Percentiles rank a stretch among this genome's conserved stretches.
Conservation (phyloP, 495 filamentous ascomycete species). For the Evernia prunastri region DNA sequence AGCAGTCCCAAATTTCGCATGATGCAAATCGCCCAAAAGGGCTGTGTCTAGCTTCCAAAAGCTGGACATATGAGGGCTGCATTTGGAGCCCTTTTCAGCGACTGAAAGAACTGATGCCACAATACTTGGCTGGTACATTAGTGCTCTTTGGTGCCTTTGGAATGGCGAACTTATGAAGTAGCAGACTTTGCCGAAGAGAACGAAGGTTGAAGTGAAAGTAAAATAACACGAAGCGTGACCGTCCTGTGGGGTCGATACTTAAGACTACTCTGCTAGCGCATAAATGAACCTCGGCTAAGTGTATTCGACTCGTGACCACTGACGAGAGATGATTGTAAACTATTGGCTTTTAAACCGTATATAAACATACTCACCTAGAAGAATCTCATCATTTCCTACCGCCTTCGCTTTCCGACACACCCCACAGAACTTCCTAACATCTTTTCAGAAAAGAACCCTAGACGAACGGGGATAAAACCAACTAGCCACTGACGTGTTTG, state of each 20-base stretch:
- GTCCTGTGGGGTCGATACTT: no score
- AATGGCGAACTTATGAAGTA: background rate
- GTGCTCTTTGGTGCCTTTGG: background rate
- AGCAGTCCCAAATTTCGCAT: background rate
- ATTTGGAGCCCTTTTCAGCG: background rate
- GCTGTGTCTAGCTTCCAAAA: background rate
- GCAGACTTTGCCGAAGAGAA: background rate
- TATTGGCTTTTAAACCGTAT: no score
- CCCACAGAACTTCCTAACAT: background rate
- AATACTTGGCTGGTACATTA: background rate
- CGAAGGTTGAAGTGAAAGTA: no score
- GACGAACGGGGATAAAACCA: background rate
- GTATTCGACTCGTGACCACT: no score
- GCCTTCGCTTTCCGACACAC: background rate
- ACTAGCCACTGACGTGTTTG: background rate
- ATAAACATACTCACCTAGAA: no score
- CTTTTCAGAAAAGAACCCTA: background rate
- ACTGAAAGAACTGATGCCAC: background rate
- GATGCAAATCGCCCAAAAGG: background rate
- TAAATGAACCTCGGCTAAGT: constrained; percentile 3
- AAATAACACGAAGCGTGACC: no score
- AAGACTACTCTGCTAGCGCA: background rate
- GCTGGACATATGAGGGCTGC: background rate
- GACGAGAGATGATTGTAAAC: no score
- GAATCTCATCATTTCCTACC: background rate